phyloP scores from a whole-genome alignment of 1,139 yeast genomes.

The Pichia sp. region DNA sequence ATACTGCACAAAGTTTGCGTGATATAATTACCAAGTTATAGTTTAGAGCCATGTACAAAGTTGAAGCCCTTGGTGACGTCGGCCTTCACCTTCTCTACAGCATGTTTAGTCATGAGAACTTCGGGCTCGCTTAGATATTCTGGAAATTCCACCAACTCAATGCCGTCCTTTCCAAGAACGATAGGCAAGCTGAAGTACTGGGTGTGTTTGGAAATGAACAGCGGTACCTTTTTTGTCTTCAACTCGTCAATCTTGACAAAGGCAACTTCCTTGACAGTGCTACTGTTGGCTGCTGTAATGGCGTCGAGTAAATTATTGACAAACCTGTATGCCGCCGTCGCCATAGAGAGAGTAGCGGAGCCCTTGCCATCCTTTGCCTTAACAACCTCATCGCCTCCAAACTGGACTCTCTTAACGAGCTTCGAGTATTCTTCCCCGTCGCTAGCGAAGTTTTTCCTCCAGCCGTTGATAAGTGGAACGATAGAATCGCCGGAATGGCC shows the following conservation, averaged over 20 bases:
- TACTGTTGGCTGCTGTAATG: slow-evolving; percentile 28
- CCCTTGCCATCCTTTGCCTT: slow-evolving; percentile 75
- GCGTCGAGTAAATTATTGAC: slow-evolving; percentile 50
- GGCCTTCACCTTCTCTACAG: slow-evolving; percentile 49
- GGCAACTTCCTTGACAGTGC: slow-evolving; percentile 44
- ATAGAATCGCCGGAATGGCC: slow-evolving; percentile 79
- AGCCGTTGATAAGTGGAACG: slow-evolving; percentile 43
- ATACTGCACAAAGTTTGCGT: not conserved
- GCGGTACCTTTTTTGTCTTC: slow-evolving; percentile 27
- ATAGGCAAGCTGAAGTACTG: slow-evolving; percentile 66
- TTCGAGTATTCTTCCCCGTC: slow-evolving; percentile 30
- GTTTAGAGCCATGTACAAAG: slow-evolving; percentile 50
- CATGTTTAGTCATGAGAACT: slow-evolving; percentile 46
- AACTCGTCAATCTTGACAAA: slow-evolving; percentile 56
- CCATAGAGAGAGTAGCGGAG: slow-evolving; percentile 75
- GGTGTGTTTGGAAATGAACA: slow-evolving; percentile 37
- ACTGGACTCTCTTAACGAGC: slow-evolving; percentile 61
- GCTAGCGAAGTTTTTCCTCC: slow-evolving; percentile 29
- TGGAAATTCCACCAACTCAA: slow-evolving; percentile 45
- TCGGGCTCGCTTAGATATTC: slow-evolving; percentile 39
- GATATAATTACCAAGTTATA: slow-evolving; percentile 26
- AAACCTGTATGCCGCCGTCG: slow-evolving; percentile 69
- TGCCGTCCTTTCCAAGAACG: slow-evolving; percentile 45
- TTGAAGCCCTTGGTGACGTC: slow-evolving; percentile 60
- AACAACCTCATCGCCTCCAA: slow-evolving; percentile 78